Conservation (phyloP, 2,329 filamentous ascomycete species). For the Triangularia setosa region DNA sequence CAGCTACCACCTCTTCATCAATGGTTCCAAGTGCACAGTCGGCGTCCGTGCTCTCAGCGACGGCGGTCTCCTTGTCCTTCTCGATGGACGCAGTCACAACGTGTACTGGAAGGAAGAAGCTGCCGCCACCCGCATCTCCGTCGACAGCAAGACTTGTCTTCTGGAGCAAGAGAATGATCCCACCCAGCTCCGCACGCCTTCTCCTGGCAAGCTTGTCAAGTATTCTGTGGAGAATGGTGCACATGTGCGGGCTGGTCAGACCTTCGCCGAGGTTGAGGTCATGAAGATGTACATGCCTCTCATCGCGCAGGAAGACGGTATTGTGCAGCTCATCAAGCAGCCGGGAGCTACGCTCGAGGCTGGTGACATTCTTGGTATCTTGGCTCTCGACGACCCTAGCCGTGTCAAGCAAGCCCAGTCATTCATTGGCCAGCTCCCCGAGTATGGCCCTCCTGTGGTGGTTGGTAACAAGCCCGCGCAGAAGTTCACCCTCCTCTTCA, state of each 20-base stretch:
- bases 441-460: slow-evolving; percentile 79
- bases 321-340: slow-evolving; percentile 98
- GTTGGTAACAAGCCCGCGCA: slow-evolving; percentile 90
- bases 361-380: slow-evolving; percentile 96
- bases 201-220: slow-evolving; percentile 96
- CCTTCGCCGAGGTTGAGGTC: slow-evolving; percentile 96
- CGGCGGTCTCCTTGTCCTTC: slow-evolving; percentile 84
- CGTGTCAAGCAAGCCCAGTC: slow-evolving; percentile 95
- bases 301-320: slow-evolving; percentile 88
- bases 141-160: slow-evolving; percentile 96
- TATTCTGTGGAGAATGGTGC: slow-evolving; percentile 94
- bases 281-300: slow-evolving; percentile 99
- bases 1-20: slow-evolving; percentile 98
- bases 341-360: slow-evolving; percentile 96
- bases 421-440: slow-evolving; percentile 85
- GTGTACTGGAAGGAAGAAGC: slow-evolving; percentile 99
- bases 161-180: slow-evolving; percentile 99
- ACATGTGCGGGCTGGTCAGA: slow-evolving; percentile 86
- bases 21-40: slow-evolving; percentile 92
- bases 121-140: slow-evolving; percentile 88
- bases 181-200: slow-evolving; percentile 90
- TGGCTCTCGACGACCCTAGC: slow-evolving; percentile 89
- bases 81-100: slow-evolving; percentile 92
- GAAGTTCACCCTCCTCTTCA: slow-evolving; percentile 72
- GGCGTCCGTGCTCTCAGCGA: slow-evolving; percentile 91